phyloP scores from a whole-genome alignment of 83 land plant species.

The Diphasiastrum complanatum region DNA sequence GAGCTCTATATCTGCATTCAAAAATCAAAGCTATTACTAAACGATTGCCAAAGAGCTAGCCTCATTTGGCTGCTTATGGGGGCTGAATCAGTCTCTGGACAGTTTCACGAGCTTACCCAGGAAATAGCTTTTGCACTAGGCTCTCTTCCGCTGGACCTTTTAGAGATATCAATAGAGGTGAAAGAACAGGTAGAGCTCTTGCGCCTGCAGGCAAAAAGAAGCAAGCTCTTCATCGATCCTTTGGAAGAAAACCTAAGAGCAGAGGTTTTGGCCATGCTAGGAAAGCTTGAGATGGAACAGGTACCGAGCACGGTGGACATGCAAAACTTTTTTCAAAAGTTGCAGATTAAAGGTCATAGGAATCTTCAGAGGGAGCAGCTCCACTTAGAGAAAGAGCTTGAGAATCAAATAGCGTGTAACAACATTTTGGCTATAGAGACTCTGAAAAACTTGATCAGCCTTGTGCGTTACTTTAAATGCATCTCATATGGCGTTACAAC shows the following conservation, averaged over 20 bases:
- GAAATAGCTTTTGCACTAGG: conserved; percentile 12
- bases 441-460: conserved; percentile 17
- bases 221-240: conserved; percentile 16
- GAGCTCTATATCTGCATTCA: conserved; percentile 21
- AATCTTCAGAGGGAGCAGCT: conserved; percentile 27
- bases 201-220: conserved; percentile 8
- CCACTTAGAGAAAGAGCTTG: conserved; percentile 15
- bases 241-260: conserved; percentile 4
- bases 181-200: conserved; percentile 27
- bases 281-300: conserved; percentile 11
- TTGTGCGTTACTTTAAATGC: conserved; percentile 26
- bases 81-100: not conserved
- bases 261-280: conserved; percentile 16
- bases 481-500: conserved; percentile 25
- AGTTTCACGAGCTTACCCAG: conserved; percentile 25
- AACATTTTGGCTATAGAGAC: not conserved
- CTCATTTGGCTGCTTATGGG: conserved; percentile 19
- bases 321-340: conserved; percentile 10
- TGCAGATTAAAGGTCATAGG: conserved; percentile 9
- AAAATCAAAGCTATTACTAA: conserved; percentile 11
- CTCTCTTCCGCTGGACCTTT: conserved; percentile 19
- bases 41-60: conserved; percentile 11
- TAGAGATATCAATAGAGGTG: conserved; percentile 25
- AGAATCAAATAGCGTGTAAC: not conserved
- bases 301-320: conserved; percentile 13